phyloP scores from a whole-genome alignment of 306 rosid genomes.

The Cucurbita pepo region DNA sequence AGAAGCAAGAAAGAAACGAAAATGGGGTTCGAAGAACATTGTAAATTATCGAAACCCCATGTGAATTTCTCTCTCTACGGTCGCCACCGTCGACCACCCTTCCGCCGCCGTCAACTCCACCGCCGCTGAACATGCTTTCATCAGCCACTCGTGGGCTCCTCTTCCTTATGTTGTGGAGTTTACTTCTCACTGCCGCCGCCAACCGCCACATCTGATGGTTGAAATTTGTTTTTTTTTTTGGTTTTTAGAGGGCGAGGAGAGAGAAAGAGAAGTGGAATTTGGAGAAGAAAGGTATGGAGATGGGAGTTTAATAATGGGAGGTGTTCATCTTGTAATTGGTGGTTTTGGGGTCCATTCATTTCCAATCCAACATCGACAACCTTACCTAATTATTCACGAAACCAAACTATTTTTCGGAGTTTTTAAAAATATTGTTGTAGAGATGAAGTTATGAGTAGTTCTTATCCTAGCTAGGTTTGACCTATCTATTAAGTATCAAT shows the following conservation, averaged over 20 bases:
- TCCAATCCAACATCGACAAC: constrained; percentile 6
- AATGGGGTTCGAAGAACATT: constrained; percentile 48
- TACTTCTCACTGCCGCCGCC: constrained; percentile 23
- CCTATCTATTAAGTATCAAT: too few relatives aligned
- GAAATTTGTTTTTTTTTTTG: neutral
- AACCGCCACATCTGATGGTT: constrained; percentile 19
- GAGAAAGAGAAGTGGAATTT: neutral
- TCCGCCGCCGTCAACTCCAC: neutral
- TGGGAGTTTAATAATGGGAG: constrained; percentile 25
- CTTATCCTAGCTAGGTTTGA: too few relatives aligned
- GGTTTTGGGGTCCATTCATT: constrained; percentile 7
- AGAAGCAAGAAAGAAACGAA: constrained; percentile 58
- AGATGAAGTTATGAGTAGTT: too few relatives aligned
- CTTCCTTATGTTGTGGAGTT: constrained; percentile 33
- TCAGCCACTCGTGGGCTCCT: constrained; percentile 60
- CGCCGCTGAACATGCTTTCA: constrained; percentile 36
- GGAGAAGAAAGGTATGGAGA: neutral
- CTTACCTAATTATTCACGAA: constrained; percentile 4
- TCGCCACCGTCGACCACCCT: neutral
- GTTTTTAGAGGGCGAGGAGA: neutral
- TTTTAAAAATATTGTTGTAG: too few relatives aligned
- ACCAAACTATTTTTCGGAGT: neutral
- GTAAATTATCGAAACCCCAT: constrained; percentile 33
- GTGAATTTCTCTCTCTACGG: constrained; percentile 20
- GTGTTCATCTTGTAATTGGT: constrained; percentile 23